Evolutionary conservation across 257 asterid species (phyloP).

Genomic region (Primulina tabacum): DNA sequence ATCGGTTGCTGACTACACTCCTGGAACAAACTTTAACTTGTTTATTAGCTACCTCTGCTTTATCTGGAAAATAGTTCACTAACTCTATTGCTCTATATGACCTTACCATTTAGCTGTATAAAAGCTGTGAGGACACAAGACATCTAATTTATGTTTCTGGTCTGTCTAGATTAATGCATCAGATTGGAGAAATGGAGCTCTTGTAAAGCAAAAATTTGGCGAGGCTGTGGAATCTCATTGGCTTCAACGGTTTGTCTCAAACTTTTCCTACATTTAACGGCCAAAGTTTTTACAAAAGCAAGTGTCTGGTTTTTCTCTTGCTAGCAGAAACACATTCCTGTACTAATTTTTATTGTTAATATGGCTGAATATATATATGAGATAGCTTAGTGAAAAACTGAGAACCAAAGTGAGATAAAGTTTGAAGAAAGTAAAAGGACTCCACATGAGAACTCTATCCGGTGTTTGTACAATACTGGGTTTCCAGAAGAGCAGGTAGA

Average conservation of each 20-base stretch:
- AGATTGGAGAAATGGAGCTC: constrained; percentile 97
- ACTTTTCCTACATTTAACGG: constrained; percentile 22
- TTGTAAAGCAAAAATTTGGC: constrained; percentile 86
- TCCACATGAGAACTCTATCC: constrained; percentile 7
- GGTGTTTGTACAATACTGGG: background rate
- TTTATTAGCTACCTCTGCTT: constrained; percentile 6
- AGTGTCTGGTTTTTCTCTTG: constrained; percentile 14
- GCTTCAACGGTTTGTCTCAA: constrained; percentile 67
- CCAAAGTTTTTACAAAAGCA: constrained; percentile 13
- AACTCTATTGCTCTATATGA: background rate
- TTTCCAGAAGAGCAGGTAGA: background rate
- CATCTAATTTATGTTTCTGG: constrained; percentile 15
- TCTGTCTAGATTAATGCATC: constrained; percentile 77
- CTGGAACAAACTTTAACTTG: background rate
- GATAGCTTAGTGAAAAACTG: constrained; percentile 1
- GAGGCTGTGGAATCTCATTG: constrained; percentile 98
- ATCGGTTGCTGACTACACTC: background rate
- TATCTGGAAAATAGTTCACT: background rate
- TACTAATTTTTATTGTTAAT: background rate
- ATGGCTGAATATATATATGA: constrained; percentile 1
- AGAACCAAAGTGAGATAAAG: constrained; percentile 5
- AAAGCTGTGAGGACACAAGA: background rate
- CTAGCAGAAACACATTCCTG: background rate
- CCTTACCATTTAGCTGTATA: background rate
- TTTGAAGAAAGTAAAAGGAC: constrained; percentile 5